Conservation (phyloP, 225 moss, liverwort and hornwort genomes). For the Neckera pumila region DNA sequence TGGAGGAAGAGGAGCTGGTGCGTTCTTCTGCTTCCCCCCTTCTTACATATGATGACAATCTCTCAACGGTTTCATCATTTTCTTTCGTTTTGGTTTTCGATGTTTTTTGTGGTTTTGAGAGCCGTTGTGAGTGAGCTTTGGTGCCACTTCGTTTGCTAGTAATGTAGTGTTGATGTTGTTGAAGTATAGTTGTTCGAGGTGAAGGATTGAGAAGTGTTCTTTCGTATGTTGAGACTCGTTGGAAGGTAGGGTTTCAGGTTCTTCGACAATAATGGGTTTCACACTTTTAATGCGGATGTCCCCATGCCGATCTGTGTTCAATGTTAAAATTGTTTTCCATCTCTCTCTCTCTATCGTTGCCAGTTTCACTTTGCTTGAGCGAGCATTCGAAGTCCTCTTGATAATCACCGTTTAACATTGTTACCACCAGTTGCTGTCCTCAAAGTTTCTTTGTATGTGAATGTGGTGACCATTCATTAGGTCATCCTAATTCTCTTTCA, state of each 20-base stretch:
- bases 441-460: not conserved
- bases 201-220: not conserved
- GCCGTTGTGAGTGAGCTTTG: not conserved
- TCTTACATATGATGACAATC: not conserved
- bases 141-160: not conserved
- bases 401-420: not conserved
- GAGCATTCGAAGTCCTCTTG: not conserved
- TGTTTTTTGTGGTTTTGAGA: not conserved
- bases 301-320: not conserved
- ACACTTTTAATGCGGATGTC: not conserved
- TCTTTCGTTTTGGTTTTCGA: not conserved
- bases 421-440: not conserved
- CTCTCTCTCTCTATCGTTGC: not conserved
- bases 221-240: not conserved
- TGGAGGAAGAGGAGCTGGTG: slow-evolving; percentile 75
- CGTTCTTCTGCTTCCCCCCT: not conserved
- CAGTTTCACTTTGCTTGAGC: not conserved
- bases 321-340: not conserved
- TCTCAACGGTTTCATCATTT: not conserved
- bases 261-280: not conserved
- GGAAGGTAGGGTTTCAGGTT: slow-evolving; percentile 5
- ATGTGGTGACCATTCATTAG: not conserved
- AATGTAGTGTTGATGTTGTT: not conserved
- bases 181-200: not conserved
- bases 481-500: not conserved